Conservation (phyloP, 2,329 filamentous ascomycete genomes). For the Tolypocladium amazonense region DNA sequence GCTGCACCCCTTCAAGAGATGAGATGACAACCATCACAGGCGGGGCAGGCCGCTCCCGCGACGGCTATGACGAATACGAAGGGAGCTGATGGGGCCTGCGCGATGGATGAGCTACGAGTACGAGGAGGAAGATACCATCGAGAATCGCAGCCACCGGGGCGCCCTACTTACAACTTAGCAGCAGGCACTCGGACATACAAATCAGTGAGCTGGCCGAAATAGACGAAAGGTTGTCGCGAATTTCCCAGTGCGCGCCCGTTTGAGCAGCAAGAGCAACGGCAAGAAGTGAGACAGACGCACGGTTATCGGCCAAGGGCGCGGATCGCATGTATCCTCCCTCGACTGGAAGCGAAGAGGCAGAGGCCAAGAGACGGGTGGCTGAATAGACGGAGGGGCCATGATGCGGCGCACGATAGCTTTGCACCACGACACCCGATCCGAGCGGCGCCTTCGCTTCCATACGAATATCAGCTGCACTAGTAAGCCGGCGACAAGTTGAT, state of each 20-base stretch:
- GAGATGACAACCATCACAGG: not conserved
- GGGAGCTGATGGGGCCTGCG: not conserved
- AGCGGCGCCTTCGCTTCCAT: not conserved
- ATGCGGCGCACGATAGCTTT: not conserved
- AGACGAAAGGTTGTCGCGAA: not conserved
- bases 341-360: not conserved
- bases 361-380: not conserved
- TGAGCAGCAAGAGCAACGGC: not conserved
- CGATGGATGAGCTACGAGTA: not conserved
- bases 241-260: not conserved
- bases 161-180: not conserved
- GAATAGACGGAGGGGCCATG: not conserved
- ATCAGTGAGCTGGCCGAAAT: not conserved
- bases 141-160: not conserved
- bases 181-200: not conserved
- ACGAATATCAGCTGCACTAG: not conserved
- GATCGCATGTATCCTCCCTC: not conserved
- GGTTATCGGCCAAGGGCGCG: not conserved
- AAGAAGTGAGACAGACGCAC: not conserved
- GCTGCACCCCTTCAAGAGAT: not conserved
- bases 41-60: not conserved
- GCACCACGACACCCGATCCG: not conserved
- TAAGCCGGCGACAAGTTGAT: not conserved
- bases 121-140: not conserved
- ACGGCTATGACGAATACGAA: not conserved